These are phyloP conservation scores for Russula emetica DNA, from an alignment of 768 basidiomycete species.

Conservation along the genomic window DNA sequence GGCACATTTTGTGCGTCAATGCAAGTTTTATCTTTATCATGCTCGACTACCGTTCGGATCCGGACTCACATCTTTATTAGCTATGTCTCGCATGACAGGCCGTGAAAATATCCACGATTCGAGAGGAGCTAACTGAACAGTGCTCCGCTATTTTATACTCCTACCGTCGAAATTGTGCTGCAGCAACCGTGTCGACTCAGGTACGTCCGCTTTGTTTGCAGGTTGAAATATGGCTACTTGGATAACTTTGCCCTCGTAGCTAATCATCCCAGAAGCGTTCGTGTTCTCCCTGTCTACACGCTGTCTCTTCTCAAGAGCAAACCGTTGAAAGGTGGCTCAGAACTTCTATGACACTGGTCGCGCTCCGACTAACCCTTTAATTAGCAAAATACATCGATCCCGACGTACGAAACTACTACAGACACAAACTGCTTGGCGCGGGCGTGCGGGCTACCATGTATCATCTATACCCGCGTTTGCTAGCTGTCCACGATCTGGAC, in stretches of 20 bases:
- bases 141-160: constrained; percentile 78
- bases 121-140: constrained; percentile 79
- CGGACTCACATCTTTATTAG: constrained; percentile 39
- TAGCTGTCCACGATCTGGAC: constrained; percentile 83
- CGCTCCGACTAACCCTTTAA: background rate
- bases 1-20: constrained; percentile 68
- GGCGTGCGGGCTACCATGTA: constrained; percentile 66
- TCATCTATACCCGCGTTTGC: constrained; percentile 80
- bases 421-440: constrained; percentile 69
- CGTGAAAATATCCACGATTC: constrained; percentile 65
- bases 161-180: constrained; percentile 86
- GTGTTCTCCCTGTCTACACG: constrained; percentile 74
- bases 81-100: constrained; percentile 58
- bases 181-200: constrained; percentile 71
- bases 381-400: constrained; percentile 82
- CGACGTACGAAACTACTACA: constrained; percentile 88
- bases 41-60: constrained; percentile 1
- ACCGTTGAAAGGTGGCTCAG: constrained; percentile 74
- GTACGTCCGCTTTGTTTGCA: constrained; percentile 40
- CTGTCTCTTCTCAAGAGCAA: constrained; percentile 84
- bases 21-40: constrained; percentile 42
- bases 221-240: background rate
- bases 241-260: constrained; percentile 41
- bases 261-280: constrained; percentile 92
- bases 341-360: background rate